Conservation (phyloP, 192 early-diverging fungal genomes). For the Geosiphon pyriformis region DNA sequence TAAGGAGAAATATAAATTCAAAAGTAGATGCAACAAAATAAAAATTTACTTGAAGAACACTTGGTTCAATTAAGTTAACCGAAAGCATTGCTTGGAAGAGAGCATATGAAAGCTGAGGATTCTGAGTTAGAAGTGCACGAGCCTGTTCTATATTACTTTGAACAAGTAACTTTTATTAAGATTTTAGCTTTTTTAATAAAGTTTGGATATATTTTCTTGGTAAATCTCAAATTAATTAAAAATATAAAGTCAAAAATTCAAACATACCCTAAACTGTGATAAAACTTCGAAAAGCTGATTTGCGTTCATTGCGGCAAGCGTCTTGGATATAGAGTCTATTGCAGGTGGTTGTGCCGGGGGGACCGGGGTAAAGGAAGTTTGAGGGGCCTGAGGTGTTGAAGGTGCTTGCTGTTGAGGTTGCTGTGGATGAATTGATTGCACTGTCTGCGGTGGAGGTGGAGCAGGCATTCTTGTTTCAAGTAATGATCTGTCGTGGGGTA, state of each 20-base stretch:
- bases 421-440: background rate
- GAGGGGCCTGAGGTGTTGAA: constrained; percentile 3
- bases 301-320: constrained; percentile 49
- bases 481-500: background rate
- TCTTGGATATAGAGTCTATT: too few species aligned
- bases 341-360: too few species aligned
- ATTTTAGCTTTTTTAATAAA: constrained; percentile 29
- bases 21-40: too few species aligned
- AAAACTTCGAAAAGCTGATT: constrained; percentile 60
- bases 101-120: constrained; percentile 80
- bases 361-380: too few species aligned
- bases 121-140: constrained; percentile 57
- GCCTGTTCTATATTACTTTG: constrained; percentile 58
- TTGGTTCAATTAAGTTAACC: constrained; percentile 59
- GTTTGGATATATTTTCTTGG: too few species aligned
- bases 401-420: background rate
- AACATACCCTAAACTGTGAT: constrained; percentile 58
- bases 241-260: background rate
- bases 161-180: constrained; percentile 31
- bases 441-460: too few species aligned
- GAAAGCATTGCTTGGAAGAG: constrained; percentile 76
- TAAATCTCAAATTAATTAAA: too few species aligned
- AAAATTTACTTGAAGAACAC: too few species aligned
- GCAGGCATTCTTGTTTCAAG: too few species aligned
- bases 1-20: too few species aligned